Base-by-base conservation (phyloP, 148 eudicot genomes). In the Rhododendron mucronatum region DNA sequence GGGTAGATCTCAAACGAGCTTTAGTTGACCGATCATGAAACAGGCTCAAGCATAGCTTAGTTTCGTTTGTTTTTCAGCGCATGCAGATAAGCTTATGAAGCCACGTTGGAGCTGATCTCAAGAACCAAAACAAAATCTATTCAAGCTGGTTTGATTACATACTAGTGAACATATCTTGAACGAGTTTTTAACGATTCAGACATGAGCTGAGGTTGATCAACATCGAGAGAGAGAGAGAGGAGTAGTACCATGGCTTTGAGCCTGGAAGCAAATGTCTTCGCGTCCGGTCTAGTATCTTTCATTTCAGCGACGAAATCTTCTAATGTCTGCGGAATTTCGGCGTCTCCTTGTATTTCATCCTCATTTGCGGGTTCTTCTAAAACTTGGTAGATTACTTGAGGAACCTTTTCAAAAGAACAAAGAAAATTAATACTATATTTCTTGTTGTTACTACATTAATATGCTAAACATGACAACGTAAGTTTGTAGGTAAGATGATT, bases 331-430 rank as follows among this genome's bases (percentile, higher is more conserved):
- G 99, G 98, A 65, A 94, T 87, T 82, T 91, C 93, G 14, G 84
- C 78, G 4, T 85, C 93, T 82, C 87, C 85, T 83, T 90, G 50
- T 20, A 78, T 86, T 45, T 90, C 91, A 50, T 87, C 86, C 75
- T 90, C 76, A 57, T 74, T 74, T 15, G 65, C 85, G 20, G 94
- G 95, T 84, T 94, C 97, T 90, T 93, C 96, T 78, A 96, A 86
- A 4, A 94, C 95, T 92, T 92, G 92, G 81, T 95, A 96, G 78
- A 96, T 91, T 50, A 94, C 96, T 92, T 94, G 94, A 82, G 97
- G 99, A 37, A 96, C 93, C 99, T 96, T 83, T 28, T 10, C 75
- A 69, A 28, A 57, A 81, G 79, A 78, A n/a, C 86, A 80, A 78
- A 59, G 18, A 57, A 51, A 12, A 5, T 50, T 74, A 18, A 20